Evolutionary conservation across 2,329 filamentous ascomycete species (phyloP).

Genomic region (Cladophialophora psammophila): DNA sequence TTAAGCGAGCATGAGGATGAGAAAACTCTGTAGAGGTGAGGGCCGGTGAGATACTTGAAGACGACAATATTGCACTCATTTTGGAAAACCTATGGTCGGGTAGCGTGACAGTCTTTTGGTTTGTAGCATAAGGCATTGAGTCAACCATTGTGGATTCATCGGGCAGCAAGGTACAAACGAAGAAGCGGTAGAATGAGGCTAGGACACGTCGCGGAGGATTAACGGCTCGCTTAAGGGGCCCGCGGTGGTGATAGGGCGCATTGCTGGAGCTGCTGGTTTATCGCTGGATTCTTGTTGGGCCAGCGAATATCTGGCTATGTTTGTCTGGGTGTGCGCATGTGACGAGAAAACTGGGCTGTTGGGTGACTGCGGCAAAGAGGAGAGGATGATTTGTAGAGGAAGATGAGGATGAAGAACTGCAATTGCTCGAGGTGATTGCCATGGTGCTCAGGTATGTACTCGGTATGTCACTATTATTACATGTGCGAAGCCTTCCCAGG

Average conservation of each 20-base stretch:
- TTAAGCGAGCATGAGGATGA: constrained; percentile 19
- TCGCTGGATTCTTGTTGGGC: background rate
- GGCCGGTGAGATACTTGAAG: background rate
- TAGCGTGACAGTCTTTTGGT: constrained; percentile 14
- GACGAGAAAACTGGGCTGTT: background rate
- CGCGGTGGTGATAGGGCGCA: constrained; percentile 20
- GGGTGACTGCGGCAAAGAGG: background rate
- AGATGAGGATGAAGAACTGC: background rate
- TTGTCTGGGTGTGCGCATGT: background rate
- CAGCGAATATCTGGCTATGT: constrained; percentile 5
- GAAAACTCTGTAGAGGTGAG: constrained; percentile 1
- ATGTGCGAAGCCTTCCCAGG: no score
- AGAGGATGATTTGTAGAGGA: background rate
- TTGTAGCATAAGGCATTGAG: constrained; percentile 8
- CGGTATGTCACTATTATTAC: background rate
- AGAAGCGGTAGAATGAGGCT: constrained; percentile 19
- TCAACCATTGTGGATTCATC: constrained; percentile 20
- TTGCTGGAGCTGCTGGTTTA: background rate
- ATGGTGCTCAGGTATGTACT: background rate
- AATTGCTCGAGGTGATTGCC: background rate
- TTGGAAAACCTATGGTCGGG: constrained; percentile 10
- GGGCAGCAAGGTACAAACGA: constrained; percentile 36
- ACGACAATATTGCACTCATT: constrained; percentile 17
- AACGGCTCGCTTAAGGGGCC: constrained; percentile 32
- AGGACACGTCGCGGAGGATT: constrained; percentile 34